Evolutionary conservation across 352 stramenopile species (phyloP).

Genomic region (Globisporangium echinulatum): DNA sequence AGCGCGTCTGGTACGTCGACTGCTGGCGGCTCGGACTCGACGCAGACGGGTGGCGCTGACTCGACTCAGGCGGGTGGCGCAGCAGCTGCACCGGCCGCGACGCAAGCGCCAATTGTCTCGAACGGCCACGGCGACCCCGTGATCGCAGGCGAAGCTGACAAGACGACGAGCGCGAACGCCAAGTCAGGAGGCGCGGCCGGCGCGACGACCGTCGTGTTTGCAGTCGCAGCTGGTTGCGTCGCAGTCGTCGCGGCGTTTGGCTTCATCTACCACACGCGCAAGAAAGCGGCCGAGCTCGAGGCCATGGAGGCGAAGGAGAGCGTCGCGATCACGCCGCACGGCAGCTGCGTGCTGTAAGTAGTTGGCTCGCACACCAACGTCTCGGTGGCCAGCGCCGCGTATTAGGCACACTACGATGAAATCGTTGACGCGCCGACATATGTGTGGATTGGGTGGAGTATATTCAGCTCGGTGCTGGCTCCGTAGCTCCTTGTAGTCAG

Average conservation of each 20-base stretch:
- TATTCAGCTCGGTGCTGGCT: too few relatives aligned
- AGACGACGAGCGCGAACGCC: conserved; percentile 29
- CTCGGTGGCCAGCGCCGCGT: too few relatives aligned
- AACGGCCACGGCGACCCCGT: conserved; percentile 12
- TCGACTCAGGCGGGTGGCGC: neutral
- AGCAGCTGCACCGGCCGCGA: neutral
- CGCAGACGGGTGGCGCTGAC: neutral
- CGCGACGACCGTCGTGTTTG: conserved; percentile 2
- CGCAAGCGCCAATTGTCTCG: neutral
- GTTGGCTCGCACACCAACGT: neutral
- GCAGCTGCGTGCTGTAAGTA: conserved; percentile 49
- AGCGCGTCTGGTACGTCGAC: neutral
- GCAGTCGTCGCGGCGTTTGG: conserved; percentile 50
- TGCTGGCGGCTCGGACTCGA: neutral
- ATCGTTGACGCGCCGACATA: too few relatives aligned
- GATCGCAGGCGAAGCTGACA: conserved; percentile 7
- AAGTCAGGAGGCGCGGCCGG: conserved; percentile 17
- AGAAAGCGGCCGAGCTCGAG: conserved; percentile 56
- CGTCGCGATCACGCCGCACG: conserved; percentile 41
- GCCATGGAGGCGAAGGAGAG: conserved; percentile 37
- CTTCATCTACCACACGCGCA: conserved; percentile 75
- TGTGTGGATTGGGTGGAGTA: too few relatives aligned
- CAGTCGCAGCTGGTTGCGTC: conserved; percentile 17
- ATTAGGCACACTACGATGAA: too few relatives aligned
- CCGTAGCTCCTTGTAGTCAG: too few relatives aligned